Conservation (phyloP, 106 monocot genomes). For the Phalaenopsis aphrodite region DNA sequence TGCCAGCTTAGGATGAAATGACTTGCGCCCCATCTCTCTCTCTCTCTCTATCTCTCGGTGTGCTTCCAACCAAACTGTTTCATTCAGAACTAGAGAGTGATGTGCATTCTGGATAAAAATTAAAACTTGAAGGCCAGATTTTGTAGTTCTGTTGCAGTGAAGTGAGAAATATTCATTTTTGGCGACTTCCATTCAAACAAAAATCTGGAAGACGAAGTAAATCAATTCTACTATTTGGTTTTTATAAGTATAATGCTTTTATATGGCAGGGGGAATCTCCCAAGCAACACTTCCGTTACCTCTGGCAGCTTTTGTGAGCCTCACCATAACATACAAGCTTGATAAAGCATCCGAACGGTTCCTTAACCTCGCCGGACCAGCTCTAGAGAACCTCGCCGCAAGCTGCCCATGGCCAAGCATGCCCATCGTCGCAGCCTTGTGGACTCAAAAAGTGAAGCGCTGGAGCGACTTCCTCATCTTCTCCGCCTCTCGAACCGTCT, state of each 20-base stretch:
- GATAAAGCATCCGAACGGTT: slow-evolving; percentile 83
- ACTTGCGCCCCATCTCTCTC: no score
- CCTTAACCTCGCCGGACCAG: slow-evolving; percentile 88
- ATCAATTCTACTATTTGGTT: no score
- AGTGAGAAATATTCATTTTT: no score
- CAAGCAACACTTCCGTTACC: slow-evolving; percentile 76
- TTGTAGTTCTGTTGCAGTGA: no score
- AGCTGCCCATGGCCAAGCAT: slow-evolving; percentile 99
- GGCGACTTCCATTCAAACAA: no score
- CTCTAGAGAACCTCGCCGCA: slow-evolving; percentile 78
- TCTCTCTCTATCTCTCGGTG: no score
- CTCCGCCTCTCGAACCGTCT: slow-evolving; percentile 89
- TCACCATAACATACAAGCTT: slow-evolving; percentile 95
- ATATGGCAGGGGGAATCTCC: slow-evolving; percentile 49
- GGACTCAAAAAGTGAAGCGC: slow-evolving; percentile 91
- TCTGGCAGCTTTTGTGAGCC: slow-evolving; percentile 91
- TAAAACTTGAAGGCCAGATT: no score
- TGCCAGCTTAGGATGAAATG: neutral
- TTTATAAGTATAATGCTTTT: neutral
- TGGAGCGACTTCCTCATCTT: slow-evolving; percentile 93
- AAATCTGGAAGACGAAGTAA: no score
- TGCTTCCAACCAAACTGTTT: no score
- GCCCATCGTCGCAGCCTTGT: slow-evolving; percentile 89
- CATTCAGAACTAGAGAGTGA: no score
- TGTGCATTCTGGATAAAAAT: no score